Base-by-base conservation (phyloP, 2,329 filamentous ascomycete genomes). In the Curvularia sp. region DNA sequence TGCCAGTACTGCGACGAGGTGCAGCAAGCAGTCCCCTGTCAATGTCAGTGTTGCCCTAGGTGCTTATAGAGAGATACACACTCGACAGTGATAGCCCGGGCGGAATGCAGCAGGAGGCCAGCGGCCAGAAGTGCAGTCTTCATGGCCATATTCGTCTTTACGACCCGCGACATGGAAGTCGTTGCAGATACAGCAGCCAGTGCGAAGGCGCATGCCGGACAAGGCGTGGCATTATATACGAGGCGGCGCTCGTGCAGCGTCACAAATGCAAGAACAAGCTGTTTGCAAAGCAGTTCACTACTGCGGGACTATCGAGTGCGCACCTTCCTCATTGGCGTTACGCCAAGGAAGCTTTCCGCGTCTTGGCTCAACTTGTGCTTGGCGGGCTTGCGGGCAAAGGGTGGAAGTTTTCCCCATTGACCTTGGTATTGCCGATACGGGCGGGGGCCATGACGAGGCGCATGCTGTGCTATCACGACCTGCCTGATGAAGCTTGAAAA, bases 1-100 rank as follows among this genome's bases (percentile, higher is more conserved):
- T 74, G 13, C 68, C 73, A 15, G 71, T 71, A 49, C 74, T 73
- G 58, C 74, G 63, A 51, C 74, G 64, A 39, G 74, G 72, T 18
- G 68, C 68, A 57, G 69, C 68, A 60, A 68, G 61, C 59, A 65
- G 60, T 18, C 60, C 64, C 60, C 63, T 67, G 23, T 13, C 5
- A n/a, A 30, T 7, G 27, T 68, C 50, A 68, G 53, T 34, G 38
- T 34, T 19, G 12, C 41, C 10, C 7, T 13, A 42, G 1, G 1
- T 2, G 13, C 1, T 6, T 8, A 10, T 19, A 10, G 42, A 3
- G 9, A 10, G 3, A 7, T 28, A 68, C 69, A 47, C 47, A 73
- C 72, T 75, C 71, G 21, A 64, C 61, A 19, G 68, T 70, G 30
- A 73, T 58, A 41, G 70, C 73, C 39, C 61, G 60, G 23, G 63